Evolutionary conservation across 2,329 filamentous ascomycete genomes (phyloP).

Genomic region (Colletotrichum sp.): DNA sequence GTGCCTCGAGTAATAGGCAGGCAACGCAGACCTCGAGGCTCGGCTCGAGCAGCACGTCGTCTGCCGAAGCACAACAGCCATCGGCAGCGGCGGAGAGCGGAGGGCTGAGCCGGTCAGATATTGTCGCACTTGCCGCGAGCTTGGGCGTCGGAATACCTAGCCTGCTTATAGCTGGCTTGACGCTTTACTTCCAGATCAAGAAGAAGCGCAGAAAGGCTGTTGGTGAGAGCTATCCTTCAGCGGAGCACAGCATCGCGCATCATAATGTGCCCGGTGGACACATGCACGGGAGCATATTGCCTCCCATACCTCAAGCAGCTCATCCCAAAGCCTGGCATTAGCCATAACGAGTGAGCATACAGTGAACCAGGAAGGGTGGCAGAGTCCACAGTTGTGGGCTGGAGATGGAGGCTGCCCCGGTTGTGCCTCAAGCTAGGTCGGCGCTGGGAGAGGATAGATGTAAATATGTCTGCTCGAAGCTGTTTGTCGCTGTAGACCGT

Average conservation of each 20-base stretch:
- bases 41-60: not conserved
- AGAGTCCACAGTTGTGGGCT: too few species aligned
- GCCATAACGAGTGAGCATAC: not conserved
- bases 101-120: conserved; percentile 28
- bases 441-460: not conserved
- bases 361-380: too few species aligned
- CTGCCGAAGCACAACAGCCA: not conserved
- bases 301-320: not conserved
- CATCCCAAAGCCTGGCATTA: not conserved
- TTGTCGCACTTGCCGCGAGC: conserved; percentile 28
- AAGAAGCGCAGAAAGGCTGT: conserved; percentile 21
- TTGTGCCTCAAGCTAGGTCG: not conserved
- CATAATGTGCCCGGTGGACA: not conserved
- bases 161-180: conserved; percentile 33
- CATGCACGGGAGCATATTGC: not conserved
- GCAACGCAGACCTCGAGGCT: not conserved
- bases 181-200: conserved; percentile 22
- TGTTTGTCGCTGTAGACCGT: not conserved
- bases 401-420: not conserved
- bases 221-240: not conserved
- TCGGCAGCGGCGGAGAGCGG: not conserved
- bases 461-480: not conserved
- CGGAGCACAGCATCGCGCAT: not conserved
- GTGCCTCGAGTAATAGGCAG: not conserved
- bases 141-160: conserved; percentile 33